Percentiles rank a stretch among this genome's conserved stretches.
phyloP scores from a whole-genome alignment of 1,284 basidiomycete species.

The Mycena citricolor region DNA sequence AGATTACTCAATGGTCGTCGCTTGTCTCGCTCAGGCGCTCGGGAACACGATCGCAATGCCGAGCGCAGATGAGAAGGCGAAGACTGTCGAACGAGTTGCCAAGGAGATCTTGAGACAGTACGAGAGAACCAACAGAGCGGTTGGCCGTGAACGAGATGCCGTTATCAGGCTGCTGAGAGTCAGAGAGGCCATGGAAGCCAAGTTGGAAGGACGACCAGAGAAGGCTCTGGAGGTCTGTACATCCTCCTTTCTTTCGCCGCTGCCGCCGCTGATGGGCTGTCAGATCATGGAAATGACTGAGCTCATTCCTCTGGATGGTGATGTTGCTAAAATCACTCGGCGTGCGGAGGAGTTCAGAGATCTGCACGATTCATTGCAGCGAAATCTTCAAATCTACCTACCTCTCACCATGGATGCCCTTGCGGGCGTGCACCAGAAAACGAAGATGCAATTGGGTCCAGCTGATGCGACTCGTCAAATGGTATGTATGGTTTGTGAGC shows the following conservation, averaged over 20 bases:
- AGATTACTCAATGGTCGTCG: constrained; percentile 86
- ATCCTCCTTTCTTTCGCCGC: constrained; percentile 5
- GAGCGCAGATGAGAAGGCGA: constrained; percentile 66
- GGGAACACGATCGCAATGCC: constrained; percentile 81
- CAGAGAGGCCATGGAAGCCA: constrained; percentile 79
- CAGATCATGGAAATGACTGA: constrained; percentile 89
- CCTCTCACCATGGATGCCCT: constrained; percentile 94
- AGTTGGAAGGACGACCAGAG: constrained; percentile 73
- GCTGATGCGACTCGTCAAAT: constrained; percentile 72
- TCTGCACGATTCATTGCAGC: constrained; percentile 82
- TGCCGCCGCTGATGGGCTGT: neutral
- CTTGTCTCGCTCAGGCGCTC: constrained; percentile 85
- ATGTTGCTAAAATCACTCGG: constrained; percentile 83
- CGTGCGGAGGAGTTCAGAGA: constrained; percentile 90
- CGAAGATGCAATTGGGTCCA: constrained; percentile 69
- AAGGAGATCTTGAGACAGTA: constrained; percentile 86
- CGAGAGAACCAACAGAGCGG: constrained; percentile 74
- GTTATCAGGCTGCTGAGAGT: constrained; percentile 80
- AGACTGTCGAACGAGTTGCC: constrained; percentile 77
- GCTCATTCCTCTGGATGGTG: constrained; percentile 85
- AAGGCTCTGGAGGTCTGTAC: constrained; percentile 74
- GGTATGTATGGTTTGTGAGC: constrained; percentile 43
- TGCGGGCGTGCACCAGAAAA: constrained; percentile 73
- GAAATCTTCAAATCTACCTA: constrained; percentile 88
- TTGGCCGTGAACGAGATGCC: constrained; percentile 76